These are phyloP conservation scores for Alternaria gansuensis DNA, from an alignment of 2,329 filamentous ascomycete genomes.

Conservation along the genomic window DNA sequence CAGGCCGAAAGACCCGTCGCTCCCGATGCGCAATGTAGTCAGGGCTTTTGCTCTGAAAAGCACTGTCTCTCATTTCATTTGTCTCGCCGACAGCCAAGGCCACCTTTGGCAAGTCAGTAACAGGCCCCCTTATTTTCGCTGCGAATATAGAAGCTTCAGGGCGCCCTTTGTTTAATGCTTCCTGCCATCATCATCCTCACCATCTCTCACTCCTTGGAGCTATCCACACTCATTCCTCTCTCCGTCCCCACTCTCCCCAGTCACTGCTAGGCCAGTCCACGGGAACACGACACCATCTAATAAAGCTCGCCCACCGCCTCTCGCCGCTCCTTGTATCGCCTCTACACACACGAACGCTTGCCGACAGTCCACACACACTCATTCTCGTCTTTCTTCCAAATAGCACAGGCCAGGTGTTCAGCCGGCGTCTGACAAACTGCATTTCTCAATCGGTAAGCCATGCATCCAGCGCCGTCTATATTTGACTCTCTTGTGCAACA, in stretches of 20 bases:
- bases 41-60: constrained; percentile 47
- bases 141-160: constrained; percentile 45
- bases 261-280: constrained; percentile 45
- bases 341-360: constrained; percentile 15
- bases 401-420: constrained; percentile 36
- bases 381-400: constrained; percentile 22
- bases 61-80: constrained; percentile 53
- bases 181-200: constrained; percentile 30
- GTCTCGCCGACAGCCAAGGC: constrained; percentile 51
- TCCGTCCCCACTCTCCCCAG: constrained; percentile 24
- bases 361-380: constrained; percentile 36
- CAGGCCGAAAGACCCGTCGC: constrained; percentile 51
- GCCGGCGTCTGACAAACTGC: constrained; percentile 33
- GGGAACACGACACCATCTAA: constrained; percentile 44
- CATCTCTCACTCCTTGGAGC: constrained; percentile 39
- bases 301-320: constrained; percentile 27
- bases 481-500: constrained; percentile 29
- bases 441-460: constrained; percentile 34
- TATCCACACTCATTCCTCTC: constrained; percentile 38
- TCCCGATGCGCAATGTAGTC: constrained; percentile 54
- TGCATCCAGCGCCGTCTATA: constrained; percentile 18
- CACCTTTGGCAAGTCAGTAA: constrained; percentile 41
- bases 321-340: constrained; percentile 20
- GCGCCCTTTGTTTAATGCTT: constrained; percentile 39
- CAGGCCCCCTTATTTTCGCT: constrained; percentile 42